A percentile compares a stretch with the other conserved stretches of the same genome.
Evolutionary conservation across 169 alveolate genomes (phyloP).

Genomic region (Eimeria sp.): DNA sequence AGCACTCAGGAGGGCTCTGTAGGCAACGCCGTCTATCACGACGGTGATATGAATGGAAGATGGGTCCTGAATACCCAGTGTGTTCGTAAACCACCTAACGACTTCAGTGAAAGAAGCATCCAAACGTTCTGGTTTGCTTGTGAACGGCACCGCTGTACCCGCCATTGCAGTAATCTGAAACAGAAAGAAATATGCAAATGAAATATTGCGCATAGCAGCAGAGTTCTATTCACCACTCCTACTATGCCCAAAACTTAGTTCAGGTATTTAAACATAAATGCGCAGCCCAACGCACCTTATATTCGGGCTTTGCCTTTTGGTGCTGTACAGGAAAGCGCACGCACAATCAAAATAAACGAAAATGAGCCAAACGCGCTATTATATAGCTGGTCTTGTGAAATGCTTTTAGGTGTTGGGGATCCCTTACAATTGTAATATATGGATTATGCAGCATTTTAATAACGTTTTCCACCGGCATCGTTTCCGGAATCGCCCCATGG

Average conservation of each 20-base stretch:
- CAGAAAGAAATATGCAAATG: neutral
- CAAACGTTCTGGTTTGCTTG: neutral
- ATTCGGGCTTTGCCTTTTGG: conserved; percentile 28
- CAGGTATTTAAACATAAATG: neutral
- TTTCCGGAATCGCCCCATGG: conserved; percentile 58
- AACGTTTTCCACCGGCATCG: conserved; percentile 51
- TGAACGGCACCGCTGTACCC: conserved; percentile 54
- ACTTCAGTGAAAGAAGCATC: conserved; percentile 6
- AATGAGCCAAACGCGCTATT: neutral
- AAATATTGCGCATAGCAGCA: neutral
- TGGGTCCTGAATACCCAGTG: conserved; percentile 1
- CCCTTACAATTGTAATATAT: conserved; percentile 3
- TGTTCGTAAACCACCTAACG: conserved; percentile 6
- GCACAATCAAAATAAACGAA: neutral
- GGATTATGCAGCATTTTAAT: conserved; percentile 57
- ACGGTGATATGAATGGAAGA: neutral
- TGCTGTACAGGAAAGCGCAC: conserved; percentile 29
- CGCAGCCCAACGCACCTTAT: neutral
- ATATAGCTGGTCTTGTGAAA: neutral
- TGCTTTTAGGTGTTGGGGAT: neutral
- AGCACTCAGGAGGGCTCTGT: conserved; percentile 28
- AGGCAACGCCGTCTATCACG: conserved; percentile 55
- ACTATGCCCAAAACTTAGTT: neutral
- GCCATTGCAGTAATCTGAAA: conserved; percentile 56
- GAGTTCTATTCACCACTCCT: neutral